phyloP scores from a whole-genome alignment of 2,329 filamentous ascomycete genomes.

The Karstenula rhodostoma region DNA sequence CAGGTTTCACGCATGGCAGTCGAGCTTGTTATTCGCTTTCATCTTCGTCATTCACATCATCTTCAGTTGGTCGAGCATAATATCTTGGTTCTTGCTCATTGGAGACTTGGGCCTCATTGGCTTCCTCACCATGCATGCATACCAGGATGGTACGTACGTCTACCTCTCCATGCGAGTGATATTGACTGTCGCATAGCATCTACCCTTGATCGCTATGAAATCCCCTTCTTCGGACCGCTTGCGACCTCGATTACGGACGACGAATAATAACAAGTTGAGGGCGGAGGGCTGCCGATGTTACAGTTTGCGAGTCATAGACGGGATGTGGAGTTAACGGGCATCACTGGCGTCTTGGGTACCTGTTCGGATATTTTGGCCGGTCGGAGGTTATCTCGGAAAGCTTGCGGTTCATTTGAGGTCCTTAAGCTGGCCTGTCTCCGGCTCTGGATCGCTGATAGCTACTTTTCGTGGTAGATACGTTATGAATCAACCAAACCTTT shows the following conservation, averaged over 20 bases:
- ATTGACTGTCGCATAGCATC: slow-evolving; percentile 59
- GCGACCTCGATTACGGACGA: slow-evolving; percentile 92
- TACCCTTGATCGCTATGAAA: slow-evolving; percentile 74
- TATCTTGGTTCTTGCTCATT: slow-evolving; percentile 84
- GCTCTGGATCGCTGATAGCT: not conserved
- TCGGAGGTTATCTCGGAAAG: not conserved
- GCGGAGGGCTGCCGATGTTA: not conserved
- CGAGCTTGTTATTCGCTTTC: slow-evolving; percentile 79
- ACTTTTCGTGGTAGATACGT: not conserved
- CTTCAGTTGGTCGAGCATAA: slow-evolving; percentile 81
- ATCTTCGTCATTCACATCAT: slow-evolving; percentile 78
- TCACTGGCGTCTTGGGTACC: slow-evolving; percentile 8
- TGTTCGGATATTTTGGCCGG: not conserved
- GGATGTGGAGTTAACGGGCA: slow-evolving; percentile 12
- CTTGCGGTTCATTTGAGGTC: not conserved
- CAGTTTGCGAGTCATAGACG: not conserved
- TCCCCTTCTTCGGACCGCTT: slow-evolving; percentile 84
- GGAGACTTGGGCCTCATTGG: slow-evolving; percentile 78
- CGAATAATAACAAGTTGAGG: slow-evolving; percentile 62
- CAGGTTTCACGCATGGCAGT: slow-evolving; percentile 97
- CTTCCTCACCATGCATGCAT: slow-evolving; percentile 80
- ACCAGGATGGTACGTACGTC: slow-evolving; percentile 73
- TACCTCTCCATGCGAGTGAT: not conserved
- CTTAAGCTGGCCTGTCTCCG: not conserved
- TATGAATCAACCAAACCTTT: slow-evolving; percentile 62